Evolutionary conservation across 208 protist species (phyloP).

Genomic region (Crithidia bombi): DNA sequence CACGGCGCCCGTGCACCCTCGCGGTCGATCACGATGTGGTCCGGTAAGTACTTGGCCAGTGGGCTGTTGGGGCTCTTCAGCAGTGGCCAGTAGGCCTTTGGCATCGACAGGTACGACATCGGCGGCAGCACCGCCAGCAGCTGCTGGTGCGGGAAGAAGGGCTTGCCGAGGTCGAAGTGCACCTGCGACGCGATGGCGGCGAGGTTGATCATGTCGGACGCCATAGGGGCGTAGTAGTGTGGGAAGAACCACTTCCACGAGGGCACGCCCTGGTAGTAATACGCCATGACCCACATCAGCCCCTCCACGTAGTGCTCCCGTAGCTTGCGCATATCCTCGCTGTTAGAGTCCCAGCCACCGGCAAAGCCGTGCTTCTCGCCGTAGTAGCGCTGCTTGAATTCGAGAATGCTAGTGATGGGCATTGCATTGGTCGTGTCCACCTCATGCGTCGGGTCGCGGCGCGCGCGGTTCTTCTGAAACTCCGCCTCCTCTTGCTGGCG

Average conservation of each 20-base stretch:
- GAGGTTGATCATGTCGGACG: constrained; percentile 89
- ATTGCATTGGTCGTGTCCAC: constrained; percentile 35
- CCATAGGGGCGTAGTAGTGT: constrained; percentile 93
- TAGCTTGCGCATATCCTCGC: constrained; percentile 70
- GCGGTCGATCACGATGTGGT: constrained; percentile 89
- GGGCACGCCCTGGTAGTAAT: constrained; percentile 89
- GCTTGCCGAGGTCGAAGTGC: constrained; percentile 73
- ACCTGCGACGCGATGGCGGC: constrained; percentile 56
- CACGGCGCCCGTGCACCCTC: constrained; percentile 86
- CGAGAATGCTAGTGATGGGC: constrained; percentile 56
- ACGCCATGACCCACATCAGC: constrained; percentile 86
- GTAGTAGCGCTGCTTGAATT: constrained; percentile 91
- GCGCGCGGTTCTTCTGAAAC: constrained; percentile 68
- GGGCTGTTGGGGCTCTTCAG: constrained; percentile 68
- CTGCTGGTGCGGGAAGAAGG: constrained; percentile 95
- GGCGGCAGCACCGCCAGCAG: constrained; percentile 98
- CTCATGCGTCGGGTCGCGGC: constrained; percentile 71
- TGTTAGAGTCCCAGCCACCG: constrained; percentile 70
- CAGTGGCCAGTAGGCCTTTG: constrained; percentile 89
- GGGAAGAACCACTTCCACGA: constrained; percentile 95
- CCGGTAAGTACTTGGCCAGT: constrained; percentile 81
- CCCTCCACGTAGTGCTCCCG: constrained; percentile 88
- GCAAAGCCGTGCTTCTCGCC: constrained; percentile 83
- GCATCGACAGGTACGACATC: constrained; percentile 90
- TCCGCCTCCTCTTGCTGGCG: constrained; percentile 80